phyloP scores from a whole-genome alignment of 805 yeast species.

The Maudiozyma barnettii region DNA sequence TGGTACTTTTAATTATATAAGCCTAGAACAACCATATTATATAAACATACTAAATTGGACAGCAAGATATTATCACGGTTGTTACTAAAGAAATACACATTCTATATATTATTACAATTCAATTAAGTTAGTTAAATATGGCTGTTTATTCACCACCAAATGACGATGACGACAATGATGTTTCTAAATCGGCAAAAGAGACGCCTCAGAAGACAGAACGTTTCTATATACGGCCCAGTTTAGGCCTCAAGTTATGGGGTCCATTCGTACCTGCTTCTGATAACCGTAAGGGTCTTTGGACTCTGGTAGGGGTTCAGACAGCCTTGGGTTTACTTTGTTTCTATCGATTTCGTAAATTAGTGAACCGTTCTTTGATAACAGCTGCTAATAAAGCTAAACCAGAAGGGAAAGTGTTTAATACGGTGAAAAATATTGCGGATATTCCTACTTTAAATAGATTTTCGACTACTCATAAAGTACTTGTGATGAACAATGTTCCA shows the following conservation, averaged over 20 bases:
- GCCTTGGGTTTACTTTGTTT: slow-evolving; percentile 35
- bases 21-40: no score
- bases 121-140: slow-evolving; percentile 10
- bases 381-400: not conserved
- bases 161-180: not conserved
- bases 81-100: no score
- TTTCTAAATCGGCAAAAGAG: slow-evolving; percentile 3
- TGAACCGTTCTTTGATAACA: not conserved
- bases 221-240: slow-evolving; percentile 40
- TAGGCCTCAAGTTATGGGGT: slow-evolving; percentile 57
- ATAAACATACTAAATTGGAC: no score
- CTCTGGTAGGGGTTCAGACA: slow-evolving; percentile 45
- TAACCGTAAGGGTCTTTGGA: slow-evolving; percentile 43
- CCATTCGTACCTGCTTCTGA: slow-evolving; percentile 70
- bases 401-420: slow-evolving; percentile 1
- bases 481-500: not conserved
- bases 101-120: not conserved
- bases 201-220: slow-evolving; percentile 10
- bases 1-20: no score
- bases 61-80: no score
- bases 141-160: slow-evolving; percentile 16
- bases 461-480: slow-evolving; percentile 21
- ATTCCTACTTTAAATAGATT: slow-evolving; percentile 28
- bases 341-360: slow-evolving; percentile 13
- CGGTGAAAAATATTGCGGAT: slow-evolving; percentile 23